A percentile compares a stretch with the other conserved stretches of the same genome.
These are phyloP conservation scores for Viola odorata DNA, from an alignment of 345 rosid genomes.

Conservation along the genomic window DNA sequence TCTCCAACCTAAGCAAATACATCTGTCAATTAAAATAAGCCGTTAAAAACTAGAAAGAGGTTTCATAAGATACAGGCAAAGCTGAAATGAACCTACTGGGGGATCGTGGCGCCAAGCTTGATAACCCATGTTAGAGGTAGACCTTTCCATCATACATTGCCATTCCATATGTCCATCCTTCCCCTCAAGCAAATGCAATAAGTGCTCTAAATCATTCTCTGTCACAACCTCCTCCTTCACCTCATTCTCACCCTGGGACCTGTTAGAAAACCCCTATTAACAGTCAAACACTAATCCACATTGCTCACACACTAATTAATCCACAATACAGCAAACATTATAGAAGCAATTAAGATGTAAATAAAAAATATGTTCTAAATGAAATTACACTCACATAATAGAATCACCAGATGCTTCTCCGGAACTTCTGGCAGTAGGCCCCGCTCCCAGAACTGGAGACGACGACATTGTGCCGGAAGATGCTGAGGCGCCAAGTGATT, in stretches of 20 bases:
- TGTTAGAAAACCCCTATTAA: conserved; percentile 12
- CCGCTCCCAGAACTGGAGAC: background rate
- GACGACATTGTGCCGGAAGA: conserved; percentile 4
- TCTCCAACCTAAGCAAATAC: no score
- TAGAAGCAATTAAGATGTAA: background rate
- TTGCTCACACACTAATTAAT: conserved; percentile 1
- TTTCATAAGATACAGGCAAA: background rate
- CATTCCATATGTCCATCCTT: conserved; percentile 65
- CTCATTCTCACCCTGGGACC: conserved; percentile 15
- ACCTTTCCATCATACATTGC: conserved; percentile 81
- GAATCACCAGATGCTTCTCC: conserved; percentile 26
- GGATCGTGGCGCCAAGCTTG: conserved; percentile 95
- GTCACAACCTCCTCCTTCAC: conserved; percentile 51
- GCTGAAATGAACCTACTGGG: conserved; percentile 36
- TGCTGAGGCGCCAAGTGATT: conserved; percentile 21
- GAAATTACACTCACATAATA: conserved; percentile 31
- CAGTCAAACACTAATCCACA: no score
- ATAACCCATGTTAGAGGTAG: conserved; percentile 72
- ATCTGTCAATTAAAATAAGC: no score
- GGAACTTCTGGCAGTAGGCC: conserved; percentile 13
- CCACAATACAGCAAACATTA: background rate
- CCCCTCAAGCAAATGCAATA: conserved; percentile 61
- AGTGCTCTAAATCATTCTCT: conserved; percentile 74
- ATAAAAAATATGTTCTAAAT: background rate
- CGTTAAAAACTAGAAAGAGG: background rate